Percentiles rank a stretch among this genome's conserved stretches.
Evolutionary conservation across 805 yeast genomes (phyloP).

Genomic region (Yarrowia sp.): DNA sequence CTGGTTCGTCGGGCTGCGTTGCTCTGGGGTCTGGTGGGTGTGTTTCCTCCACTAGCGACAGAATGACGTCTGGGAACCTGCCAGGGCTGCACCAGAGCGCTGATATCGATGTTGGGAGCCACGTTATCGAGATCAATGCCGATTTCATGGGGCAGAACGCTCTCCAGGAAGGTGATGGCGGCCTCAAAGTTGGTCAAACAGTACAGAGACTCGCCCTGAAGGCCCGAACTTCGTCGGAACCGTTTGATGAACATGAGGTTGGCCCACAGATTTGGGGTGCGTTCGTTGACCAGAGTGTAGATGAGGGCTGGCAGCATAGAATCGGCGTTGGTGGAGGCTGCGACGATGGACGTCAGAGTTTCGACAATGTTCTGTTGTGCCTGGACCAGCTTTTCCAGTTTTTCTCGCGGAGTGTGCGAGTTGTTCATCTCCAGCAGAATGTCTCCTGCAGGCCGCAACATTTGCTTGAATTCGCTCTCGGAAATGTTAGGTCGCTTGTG

Average conservation of each 20-base stretch:
- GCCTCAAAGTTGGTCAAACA: constrained; percentile 56
- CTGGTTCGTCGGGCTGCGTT: not conserved
- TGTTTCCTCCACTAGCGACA: constrained; percentile 7
- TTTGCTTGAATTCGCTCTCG: constrained; percentile 25
- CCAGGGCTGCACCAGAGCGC: constrained; percentile 41
- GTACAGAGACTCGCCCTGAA: constrained; percentile 53
- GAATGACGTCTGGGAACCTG: constrained; percentile 33
- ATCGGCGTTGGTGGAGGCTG: constrained; percentile 50
- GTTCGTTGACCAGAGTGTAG: constrained; percentile 48
- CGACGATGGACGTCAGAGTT: constrained; percentile 20
- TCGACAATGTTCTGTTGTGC: constrained; percentile 52
- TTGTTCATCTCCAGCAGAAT: constrained; percentile 39
- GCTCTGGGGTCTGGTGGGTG: constrained; percentile 1
- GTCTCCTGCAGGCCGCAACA: constrained; percentile 35
- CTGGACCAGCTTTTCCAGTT: constrained; percentile 49
- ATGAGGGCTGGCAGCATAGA: constrained; percentile 52
- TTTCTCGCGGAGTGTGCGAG: constrained; percentile 50
- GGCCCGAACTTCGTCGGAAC: constrained; percentile 49
- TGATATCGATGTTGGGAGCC: constrained; percentile 41
- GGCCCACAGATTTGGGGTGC: constrained; percentile 49
- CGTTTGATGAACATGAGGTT: constrained; percentile 52
- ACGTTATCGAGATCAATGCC: constrained; percentile 46
- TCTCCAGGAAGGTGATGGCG: constrained; percentile 51
- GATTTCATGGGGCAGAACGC: constrained; percentile 48
- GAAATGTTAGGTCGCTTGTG: constrained; percentile 13